Conservation (phyloP, 345 rosid species). For the Gossypium bickii region DNA sequence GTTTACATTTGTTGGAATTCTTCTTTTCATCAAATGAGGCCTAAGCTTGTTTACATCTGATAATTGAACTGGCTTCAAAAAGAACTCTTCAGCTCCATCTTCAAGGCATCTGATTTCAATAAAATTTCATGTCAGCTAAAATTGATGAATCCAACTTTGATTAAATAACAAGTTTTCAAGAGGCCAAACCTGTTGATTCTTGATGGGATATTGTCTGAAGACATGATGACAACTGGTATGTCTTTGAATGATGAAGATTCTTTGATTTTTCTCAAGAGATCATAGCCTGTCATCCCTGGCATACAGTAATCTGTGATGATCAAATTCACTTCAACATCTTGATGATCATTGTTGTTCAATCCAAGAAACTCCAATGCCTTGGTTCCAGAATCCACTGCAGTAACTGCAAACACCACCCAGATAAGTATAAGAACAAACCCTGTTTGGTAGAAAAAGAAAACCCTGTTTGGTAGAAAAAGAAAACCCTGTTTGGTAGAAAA, state of each 20-base stretch:
- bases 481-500: neutral
- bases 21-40: slow-evolving; percentile 51
- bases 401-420: slow-evolving; percentile 38
- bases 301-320: slow-evolving; percentile 96
- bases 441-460: neutral
- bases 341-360: slow-evolving; percentile 25
- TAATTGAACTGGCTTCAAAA: slow-evolving; percentile 76
- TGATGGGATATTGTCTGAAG: slow-evolving; percentile 84
- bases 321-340: slow-evolving; percentile 53
- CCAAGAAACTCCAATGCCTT: slow-evolving; percentile 89
- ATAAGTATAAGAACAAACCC: neutral
- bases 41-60: slow-evolving; percentile 78
- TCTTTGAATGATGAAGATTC: slow-evolving; percentile 64
- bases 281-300: slow-evolving; percentile 99
- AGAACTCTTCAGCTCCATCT: slow-evolving; percentile 93
- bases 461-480: neutral
- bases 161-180: too few species aligned
- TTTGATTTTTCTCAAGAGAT: slow-evolving; percentile 80
- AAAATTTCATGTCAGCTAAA: neutral
- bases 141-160: neutral
- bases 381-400: slow-evolving; percentile 87
- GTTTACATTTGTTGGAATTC: neutral
- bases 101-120: slow-evolving; percentile 57
- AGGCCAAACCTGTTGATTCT: slow-evolving; percentile 59
- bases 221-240: slow-evolving; percentile 90